phyloP scores from a whole-genome alignment of 2,329 filamentous ascomycete species.

The Botrytis aclada region DNA sequence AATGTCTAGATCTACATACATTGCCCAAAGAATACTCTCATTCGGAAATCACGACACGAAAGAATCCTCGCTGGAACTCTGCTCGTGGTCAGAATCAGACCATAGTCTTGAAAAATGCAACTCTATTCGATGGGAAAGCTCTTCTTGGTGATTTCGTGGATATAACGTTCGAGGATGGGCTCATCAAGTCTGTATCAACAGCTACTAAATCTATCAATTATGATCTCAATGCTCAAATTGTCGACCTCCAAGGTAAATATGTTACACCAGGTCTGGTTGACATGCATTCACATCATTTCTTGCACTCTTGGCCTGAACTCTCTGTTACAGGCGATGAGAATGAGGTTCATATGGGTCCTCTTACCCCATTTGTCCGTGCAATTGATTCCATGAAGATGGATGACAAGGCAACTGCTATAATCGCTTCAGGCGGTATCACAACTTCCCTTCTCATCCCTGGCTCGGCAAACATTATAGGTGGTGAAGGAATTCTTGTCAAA shows the following conservation, averaged over 20 bases:
- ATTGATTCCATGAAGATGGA: conserved; percentile 44
- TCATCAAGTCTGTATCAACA: conserved; percentile 38
- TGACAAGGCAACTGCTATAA: conserved; percentile 40
- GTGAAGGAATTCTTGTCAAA: conserved; percentile 45
- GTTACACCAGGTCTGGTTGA: conserved; percentile 47
- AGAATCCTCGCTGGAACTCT: conserved; percentile 44
- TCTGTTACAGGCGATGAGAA: conserved; percentile 40
- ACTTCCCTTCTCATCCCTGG: conserved; percentile 47
- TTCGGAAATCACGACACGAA: conserved; percentile 27
- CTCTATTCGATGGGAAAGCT: conserved; percentile 44
- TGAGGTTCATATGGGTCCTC: conserved; percentile 39
- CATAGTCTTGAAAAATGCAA: conserved; percentile 42
- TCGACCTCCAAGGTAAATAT: conserved; percentile 40
- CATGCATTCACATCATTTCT: conserved; percentile 46
- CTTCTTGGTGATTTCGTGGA: conserved; percentile 39
- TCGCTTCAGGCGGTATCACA: conserved; percentile 46
- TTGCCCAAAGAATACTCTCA: conserved; percentile 22
- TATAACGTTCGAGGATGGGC: conserved; percentile 41
- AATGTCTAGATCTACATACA: conserved; percentile 32
- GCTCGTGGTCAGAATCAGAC: conserved; percentile 41
- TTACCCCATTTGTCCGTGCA: conserved; percentile 42
- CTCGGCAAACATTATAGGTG: conserved; percentile 46
- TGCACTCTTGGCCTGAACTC: conserved; percentile 39
- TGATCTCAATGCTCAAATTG: conserved; percentile 29
- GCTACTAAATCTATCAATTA: conserved; percentile 22